Conservation (phyloP, 495 filamentous ascomycete species). For the Lentithecium fluviatile region DNA sequence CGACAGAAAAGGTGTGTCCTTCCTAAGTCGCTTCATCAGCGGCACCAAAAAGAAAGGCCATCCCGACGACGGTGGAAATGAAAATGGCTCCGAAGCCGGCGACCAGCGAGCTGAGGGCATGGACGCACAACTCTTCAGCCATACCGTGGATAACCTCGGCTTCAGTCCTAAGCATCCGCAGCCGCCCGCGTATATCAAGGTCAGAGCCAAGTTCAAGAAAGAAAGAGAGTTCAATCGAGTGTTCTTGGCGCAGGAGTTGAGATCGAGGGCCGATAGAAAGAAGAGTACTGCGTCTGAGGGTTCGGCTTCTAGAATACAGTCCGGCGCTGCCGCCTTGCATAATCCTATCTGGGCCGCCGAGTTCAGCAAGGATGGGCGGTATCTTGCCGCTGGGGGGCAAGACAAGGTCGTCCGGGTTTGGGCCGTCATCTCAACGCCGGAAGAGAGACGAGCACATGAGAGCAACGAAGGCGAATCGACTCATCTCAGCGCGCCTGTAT, state of each 20-base stretch:
- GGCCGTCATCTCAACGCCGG: constrained; percentile 78
- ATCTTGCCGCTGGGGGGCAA: constrained; percentile 84
- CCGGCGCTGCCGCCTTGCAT: constrained; percentile 34
- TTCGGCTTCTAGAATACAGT: constrained; percentile 10
- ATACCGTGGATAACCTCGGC: constrained; percentile 68
- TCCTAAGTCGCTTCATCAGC: constrained; percentile 83
- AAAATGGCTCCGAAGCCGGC: constrained; percentile 71
- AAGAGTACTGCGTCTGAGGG: not conserved
- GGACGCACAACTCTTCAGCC: constrained; percentile 75
- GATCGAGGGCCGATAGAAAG: constrained; percentile 37
- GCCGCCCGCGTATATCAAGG: constrained; percentile 87
- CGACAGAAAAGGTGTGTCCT: constrained; percentile 80
- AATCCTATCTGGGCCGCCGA: constrained; percentile 85
- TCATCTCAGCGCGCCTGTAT: constrained; percentile 86
- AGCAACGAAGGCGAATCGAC: constrained; percentile 62
- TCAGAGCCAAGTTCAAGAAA: constrained; percentile 78
- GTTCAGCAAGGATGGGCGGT: constrained; percentile 91
- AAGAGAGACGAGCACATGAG: constrained; percentile 71
- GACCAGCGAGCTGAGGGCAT: constrained; percentile 71
- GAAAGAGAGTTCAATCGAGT: constrained; percentile 77
- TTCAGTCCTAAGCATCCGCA: constrained; percentile 86
- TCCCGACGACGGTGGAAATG: constrained; percentile 50
- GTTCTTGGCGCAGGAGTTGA: constrained; percentile 88
- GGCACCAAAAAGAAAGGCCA: constrained; percentile 70
- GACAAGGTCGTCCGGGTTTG: constrained; percentile 86